Evolutionary conservation across 2,329 filamentous ascomycete genomes (phyloP), one percentile per base, ranked within the genome.

Genomic region (Westerdykella aurantiaca): DNA sequence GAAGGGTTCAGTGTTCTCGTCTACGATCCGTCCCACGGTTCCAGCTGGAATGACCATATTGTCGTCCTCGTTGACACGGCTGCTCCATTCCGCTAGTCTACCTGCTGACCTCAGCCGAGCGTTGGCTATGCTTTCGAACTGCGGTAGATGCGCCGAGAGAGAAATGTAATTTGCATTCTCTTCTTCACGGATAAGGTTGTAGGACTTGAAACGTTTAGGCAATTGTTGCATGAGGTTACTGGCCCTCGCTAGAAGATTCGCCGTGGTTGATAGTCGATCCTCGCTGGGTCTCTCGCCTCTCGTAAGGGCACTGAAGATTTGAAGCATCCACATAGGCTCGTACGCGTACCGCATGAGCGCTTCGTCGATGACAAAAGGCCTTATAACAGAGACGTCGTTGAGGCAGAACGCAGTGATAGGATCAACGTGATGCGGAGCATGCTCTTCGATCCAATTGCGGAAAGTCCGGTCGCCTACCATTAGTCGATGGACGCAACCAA

Each of bases 271-370:
- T 58, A 76, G 49, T 49, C 81, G 70, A 38, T 73, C 71, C 31
- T 75, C 67, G 38, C 68, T 68, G 17, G 72, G 61, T 23, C 69
- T 58, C 31, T 71, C 65, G 17, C 68, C 71, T 45, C 68, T 68
- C 6, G 77, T 78, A 13, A 95, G 69, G 33, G 78, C 79, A 43
- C 81, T 82, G 60, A 82, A 85, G 33, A 94, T 71, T 42, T 78
- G 80, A 47, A 94, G 69, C 56, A 95, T 88, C 0, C 90, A 88
- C 2, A 82, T 68, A 38, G 87, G 83, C 67, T 96, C 91, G 64
- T 87, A 91, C 0, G 91, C 91, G 60, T 89, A 96, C 43, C 91
- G 82, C 47, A 80, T 78, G 35, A 84, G 77, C 6, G 90, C 82
- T 60, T 86, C 79, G 39, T 79, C 72, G 25, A 95, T 80, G 49